Conservation (phyloP, 2,329 filamentous ascomycete genomes). For the Microdochium trichocladiopsis region DNA sequence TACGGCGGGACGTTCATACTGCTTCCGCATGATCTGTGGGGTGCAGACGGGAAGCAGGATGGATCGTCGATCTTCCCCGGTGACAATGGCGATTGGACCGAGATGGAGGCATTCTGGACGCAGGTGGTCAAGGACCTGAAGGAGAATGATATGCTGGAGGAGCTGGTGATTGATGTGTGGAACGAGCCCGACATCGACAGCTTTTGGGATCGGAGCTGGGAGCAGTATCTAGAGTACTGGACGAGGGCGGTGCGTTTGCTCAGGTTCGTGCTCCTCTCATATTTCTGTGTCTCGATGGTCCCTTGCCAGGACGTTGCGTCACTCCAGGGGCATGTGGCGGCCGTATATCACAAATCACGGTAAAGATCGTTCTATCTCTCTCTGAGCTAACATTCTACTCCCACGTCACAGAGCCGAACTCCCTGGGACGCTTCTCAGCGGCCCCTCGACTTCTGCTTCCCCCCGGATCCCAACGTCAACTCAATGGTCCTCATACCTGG, state of each 20-base stretch:
- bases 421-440: not conserved
- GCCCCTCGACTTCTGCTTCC: not conserved
- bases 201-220: constrained; percentile 28
- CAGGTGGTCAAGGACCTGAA: constrained; percentile 28
- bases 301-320: no score
- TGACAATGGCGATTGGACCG: constrained; percentile 39
- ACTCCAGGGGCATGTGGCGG: no score
- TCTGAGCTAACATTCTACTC: not conserved
- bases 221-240: constrained; percentile 33
- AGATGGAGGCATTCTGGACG: constrained; percentile 33
- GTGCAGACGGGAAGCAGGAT: constrained; percentile 33
- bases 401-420: not conserved
- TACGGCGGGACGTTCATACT: constrained; percentile 35
- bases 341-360: no score
- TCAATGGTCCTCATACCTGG: not conserved
- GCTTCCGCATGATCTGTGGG: constrained; percentile 39
- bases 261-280: not conserved
- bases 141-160: constrained; percentile 25
- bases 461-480: not conserved
- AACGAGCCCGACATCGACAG: constrained; percentile 38
- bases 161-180: constrained; percentile 41
- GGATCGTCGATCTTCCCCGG: constrained; percentile 33
- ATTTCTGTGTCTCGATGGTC: no score
- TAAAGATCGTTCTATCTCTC: no score
- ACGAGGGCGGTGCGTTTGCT: constrained; percentile 1